Base-by-base conservation (phyloP, 2,329 filamentous ascomycete genomes). In the Epichloe coenophiala region DNA sequence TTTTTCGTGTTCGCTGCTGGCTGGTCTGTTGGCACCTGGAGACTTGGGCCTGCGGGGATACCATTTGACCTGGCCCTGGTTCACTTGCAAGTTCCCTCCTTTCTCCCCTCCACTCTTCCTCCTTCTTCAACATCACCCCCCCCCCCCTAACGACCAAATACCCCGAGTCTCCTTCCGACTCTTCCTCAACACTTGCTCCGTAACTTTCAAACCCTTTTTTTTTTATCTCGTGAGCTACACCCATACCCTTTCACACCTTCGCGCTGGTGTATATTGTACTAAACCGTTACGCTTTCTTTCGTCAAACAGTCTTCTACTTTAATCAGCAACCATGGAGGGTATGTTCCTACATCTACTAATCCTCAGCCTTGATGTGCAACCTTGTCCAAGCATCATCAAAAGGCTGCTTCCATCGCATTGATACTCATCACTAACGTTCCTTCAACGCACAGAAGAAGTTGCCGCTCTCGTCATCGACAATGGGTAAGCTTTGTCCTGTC, bases 381-480 rank as follows among this genome's bases (percentile, higher is more conserved):
- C 15, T 12, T 17, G 31, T 19, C 23, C n/a, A 47, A 41, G 27
- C 50, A 52, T 47, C 35, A 21, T 19, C 12, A 36, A 23, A 33
- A 11, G 2, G 6, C 11, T 17, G 9, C 23, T 17, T 40, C 13
- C 19, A 19, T 38, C 40, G 35, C 50, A 47, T 58, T 49, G 42
- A 50, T 43, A 49, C 53, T 47, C 45, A 51, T 64, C 56, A 65
- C 77, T 78, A 60, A 77, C 67, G 36, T 59, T 54, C 60, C 61
- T 68, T 57, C 63, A 57, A 56, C 56, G 58, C 76, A 74, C 71
- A 97, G 93, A 98, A 83, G 93, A 98, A 88, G 93, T 98, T 77
- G 93, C 93, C 75, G 93, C 93, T 76, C 90, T 98, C 88, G 93
- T 98, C 77, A 97, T 98, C 79, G 93, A 98, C 90, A 98, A 98